Evolutionary conservation across 805 yeast genomes (phyloP).

Genomic region (Ascoidea rubescens): DNA sequence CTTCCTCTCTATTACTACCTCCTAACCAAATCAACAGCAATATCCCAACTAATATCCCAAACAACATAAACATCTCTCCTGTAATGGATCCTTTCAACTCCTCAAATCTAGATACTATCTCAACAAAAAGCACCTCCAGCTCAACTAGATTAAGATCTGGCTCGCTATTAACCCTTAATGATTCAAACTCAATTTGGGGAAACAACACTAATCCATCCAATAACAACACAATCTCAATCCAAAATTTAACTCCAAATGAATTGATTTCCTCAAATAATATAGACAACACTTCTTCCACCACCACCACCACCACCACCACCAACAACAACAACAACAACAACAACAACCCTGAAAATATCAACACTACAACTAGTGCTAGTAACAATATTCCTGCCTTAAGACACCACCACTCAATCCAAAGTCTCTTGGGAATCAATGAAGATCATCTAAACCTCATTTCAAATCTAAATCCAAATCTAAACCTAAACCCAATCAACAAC

Average conservation of each 20-base stretch:
- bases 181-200: slow-evolving; percentile 45
- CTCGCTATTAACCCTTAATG: slow-evolving; percentile 27
- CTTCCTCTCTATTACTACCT: slow-evolving; percentile 14
- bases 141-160: slow-evolving; percentile 37
- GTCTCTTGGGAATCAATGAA: neutral
- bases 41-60: slow-evolving; percentile 3
- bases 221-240: slow-evolving; percentile 11
- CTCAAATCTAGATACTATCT: slow-evolving; percentile 15
- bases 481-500: neutral
- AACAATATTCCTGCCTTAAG: neutral
- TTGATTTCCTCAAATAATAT: slow-evolving; percentile 4
- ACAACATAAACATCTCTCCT: slow-evolving; percentile 14
- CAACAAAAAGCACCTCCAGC: slow-evolving; percentile 15
- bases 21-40: slow-evolving; percentile 1
- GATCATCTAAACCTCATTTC: neutral
- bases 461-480: no score
- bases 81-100: slow-evolving; percentile 15
- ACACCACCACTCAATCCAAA: neutral
- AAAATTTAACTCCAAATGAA: slow-evolving; percentile 8
- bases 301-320: slow-evolving; percentile 5
- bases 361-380: neutral
- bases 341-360: slow-evolving; percentile 8
- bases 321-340: slow-evolving; percentile 12
- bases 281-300: slow-evolving; percentile 4
- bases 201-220: slow-evolving; percentile 25